Percentiles rank a stretch among this genome's conserved stretches.
Evolutionary conservation across 1,284 basidiomycete species (phyloP).

Genomic region (Gomphus bonarii): DNA sequence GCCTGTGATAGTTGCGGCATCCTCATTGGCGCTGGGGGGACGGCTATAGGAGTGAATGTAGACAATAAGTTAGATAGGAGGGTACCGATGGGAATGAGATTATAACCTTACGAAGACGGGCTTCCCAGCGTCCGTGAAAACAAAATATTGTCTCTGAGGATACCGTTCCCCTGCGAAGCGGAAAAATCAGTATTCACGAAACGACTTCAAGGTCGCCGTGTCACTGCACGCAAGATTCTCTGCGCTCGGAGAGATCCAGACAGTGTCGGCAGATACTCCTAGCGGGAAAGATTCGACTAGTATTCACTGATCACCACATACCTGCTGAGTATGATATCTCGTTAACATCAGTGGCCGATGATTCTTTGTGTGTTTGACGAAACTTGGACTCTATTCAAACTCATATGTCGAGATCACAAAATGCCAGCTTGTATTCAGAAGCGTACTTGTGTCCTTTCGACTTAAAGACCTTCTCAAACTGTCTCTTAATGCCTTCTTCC

Average conservation of each 20-base stretch:
- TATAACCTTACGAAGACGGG: constrained; percentile 80
- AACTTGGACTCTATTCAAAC: background rate
- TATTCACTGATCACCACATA: constrained; percentile 8
- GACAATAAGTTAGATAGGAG: background rate
- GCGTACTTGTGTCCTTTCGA: constrained; percentile 28
- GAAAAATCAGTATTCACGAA: background rate
- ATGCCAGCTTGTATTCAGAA: background rate
- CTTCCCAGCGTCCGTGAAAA: constrained; percentile 92
- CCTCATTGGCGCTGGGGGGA: constrained; percentile 41
- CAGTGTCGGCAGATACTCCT: background rate
- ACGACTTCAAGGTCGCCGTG: background rate
- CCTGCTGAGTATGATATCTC: constrained; percentile 21
- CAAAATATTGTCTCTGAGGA: constrained; percentile 74
- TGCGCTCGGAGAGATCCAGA: background rate
- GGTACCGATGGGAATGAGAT: background rate
- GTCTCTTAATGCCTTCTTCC: constrained; percentile 56
- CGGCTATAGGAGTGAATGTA: constrained; percentile 28
- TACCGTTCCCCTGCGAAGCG: constrained; percentile 31
- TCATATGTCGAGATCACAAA: background rate
- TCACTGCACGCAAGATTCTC: background rate
- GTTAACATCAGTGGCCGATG: constrained; percentile 18
- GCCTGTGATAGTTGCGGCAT: constrained; percentile 75
- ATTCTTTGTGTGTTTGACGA: constrained; percentile 11
- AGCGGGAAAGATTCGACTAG: background rate
- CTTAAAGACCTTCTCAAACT: constrained; percentile 58